phyloP scores from a whole-genome alignment of 345 rosid species.

The Citrus maxima region DNA sequence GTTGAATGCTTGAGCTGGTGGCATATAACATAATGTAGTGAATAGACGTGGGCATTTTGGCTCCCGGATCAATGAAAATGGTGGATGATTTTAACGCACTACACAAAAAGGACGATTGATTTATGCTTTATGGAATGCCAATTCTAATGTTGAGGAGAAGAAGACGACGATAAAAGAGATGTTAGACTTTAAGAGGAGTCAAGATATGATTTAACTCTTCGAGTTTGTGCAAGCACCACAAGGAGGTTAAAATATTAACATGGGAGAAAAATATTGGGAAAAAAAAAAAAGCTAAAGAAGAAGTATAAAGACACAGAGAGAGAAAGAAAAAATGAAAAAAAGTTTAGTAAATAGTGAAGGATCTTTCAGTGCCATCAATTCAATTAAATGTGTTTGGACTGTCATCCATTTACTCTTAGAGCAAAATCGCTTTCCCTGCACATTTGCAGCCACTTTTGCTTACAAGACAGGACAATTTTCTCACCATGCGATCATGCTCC shows the following conservation, averaged over 20 bases:
- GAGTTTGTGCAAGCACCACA: constrained; percentile 33
- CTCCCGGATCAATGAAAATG: constrained; percentile 21
- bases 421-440: constrained; percentile 35
- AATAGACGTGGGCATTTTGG: constrained; percentile 22
- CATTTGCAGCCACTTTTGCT: constrained; percentile 54
- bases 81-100: constrained; percentile 18
- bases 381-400: constrained; percentile 49
- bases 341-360: constrained; percentile 14
- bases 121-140: constrained; percentile 1
- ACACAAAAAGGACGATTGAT: background rate
- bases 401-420: constrained; percentile 56
- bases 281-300: background rate
- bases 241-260: constrained; percentile 8
- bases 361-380: constrained; percentile 47
- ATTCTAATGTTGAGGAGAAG: background rate
- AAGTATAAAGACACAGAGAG: background rate
- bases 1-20: background rate
- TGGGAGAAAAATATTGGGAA: background rate
- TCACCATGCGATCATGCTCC: constrained; percentile 35
- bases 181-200: constrained; percentile 37
- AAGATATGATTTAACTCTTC: constrained; percentile 30
- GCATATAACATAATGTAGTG: too few relatives aligned
- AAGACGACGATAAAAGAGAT: constrained; percentile 8
- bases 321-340: background rate
- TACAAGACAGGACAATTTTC: constrained; percentile 55